A percentile compares a stretch with the other conserved stretches of the same genome.
Evolutionary conservation across 257 asterid genomes (phyloP).

Genomic region (Gentiana macrophylla): DNA sequence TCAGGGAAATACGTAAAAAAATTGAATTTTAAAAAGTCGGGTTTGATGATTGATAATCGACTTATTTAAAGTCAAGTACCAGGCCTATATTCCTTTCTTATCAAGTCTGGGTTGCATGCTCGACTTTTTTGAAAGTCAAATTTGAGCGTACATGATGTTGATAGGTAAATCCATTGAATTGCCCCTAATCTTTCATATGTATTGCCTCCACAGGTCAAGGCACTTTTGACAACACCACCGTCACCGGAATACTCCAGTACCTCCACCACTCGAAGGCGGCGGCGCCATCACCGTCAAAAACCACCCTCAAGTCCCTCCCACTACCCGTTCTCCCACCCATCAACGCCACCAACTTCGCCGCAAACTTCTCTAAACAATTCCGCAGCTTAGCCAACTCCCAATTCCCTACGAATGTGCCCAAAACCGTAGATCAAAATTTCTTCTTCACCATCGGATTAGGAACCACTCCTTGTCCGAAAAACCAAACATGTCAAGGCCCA

Average conservation of each 20-base stretch:
- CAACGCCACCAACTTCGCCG: conserved; percentile 37
- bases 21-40: too few relatives aligned
- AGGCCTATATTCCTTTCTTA: too few relatives aligned
- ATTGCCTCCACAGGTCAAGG: conserved; percentile 31
- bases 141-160: too few relatives aligned
- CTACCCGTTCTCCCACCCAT: conserved; percentile 48
- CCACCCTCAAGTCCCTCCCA: conserved; percentile 14
- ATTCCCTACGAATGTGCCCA: conserved; percentile 38
- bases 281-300: neutral
- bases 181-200: too few relatives aligned
- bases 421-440: conserved; percentile 22
- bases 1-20: too few relatives aligned
- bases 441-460: conserved; percentile 34
- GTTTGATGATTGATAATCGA: too few relatives aligned
- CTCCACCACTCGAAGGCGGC: conserved; percentile 2
- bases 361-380: conserved; percentile 29
- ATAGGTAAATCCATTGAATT: too few relatives aligned
- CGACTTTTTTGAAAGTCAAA: too few relatives aligned
- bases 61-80: too few relatives aligned
- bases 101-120: too few relatives aligned
- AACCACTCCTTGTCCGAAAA: conserved; percentile 29
- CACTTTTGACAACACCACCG: conserved; percentile 48
- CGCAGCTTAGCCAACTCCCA: conserved; percentile 38
- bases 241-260: conserved; percentile 39
- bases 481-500: conserved; percentile 62